phyloP scores from a whole-genome alignment of 805 yeast genomes.

The Yamadazyma sp. region DNA sequence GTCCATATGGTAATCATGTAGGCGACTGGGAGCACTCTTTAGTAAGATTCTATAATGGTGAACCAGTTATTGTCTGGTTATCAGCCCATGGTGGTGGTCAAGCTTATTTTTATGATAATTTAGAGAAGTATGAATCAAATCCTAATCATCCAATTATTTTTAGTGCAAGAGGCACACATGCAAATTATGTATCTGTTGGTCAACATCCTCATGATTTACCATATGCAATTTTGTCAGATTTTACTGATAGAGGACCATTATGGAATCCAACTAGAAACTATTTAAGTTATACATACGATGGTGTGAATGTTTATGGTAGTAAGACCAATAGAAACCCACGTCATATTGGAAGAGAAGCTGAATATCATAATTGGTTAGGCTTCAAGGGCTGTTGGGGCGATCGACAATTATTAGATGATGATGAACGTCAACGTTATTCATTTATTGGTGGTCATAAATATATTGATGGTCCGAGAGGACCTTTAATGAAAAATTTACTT shows the following conservation, averaged over 20 bases:
- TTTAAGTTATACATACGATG: constrained; percentile 78
- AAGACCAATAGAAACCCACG: constrained; percentile 39
- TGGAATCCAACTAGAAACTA: constrained; percentile 91
- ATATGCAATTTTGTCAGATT: constrained; percentile 84
- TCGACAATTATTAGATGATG: constrained; percentile 57
- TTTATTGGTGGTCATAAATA: constrained; percentile 82
- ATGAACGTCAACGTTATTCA: constrained; percentile 81
- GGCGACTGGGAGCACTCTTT: constrained; percentile 98
- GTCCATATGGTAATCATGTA: constrained; percentile 95
- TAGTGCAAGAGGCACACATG: constrained; percentile 95
- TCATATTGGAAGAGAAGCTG: constrained; percentile 49
- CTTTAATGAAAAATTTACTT: constrained; percentile 70
- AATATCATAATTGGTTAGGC: constrained; percentile 72
- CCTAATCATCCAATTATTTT: constrained; percentile 67
- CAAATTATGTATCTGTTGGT: constrained; percentile 93
- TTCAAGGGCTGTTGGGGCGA: constrained; percentile 93
- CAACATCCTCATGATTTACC: constrained; percentile 96
- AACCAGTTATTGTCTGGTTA: constrained; percentile 89
- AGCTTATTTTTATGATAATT: constrained; percentile 73
- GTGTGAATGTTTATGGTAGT: constrained; percentile 44
- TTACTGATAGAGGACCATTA: constrained; percentile 90
- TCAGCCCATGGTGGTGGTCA: constrained; percentile 98
- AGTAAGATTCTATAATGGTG: constrained; percentile 77
- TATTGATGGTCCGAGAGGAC: constrained; percentile 93
- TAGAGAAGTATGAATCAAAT: constrained; percentile 57